These are phyloP conservation scores for Diaporthe vexans DNA, from an alignment of 2,329 filamentous ascomycete genomes.

Conservation along the genomic window DNA sequence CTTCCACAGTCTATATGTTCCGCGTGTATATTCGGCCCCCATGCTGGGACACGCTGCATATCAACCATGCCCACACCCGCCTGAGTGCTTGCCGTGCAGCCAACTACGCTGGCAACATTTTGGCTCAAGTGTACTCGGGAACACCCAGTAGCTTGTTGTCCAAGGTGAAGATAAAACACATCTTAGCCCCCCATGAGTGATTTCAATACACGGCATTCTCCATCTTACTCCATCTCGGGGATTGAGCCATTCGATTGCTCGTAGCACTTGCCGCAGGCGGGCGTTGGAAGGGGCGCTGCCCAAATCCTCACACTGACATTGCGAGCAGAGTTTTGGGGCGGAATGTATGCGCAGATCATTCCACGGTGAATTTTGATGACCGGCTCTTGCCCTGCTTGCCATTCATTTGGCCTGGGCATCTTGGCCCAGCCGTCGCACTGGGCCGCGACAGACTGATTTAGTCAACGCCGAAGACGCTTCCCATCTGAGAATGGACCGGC, in stretches of 20 bases:
- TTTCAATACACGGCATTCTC: not conserved
- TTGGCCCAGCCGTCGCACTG: not conserved
- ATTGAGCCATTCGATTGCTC: not conserved
- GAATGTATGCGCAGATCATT: not conserved
- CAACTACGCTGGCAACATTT: no score
- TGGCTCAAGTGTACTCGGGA: not conserved
- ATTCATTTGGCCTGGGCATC: not conserved
- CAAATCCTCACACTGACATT: not conserved
- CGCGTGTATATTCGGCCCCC: not conserved
- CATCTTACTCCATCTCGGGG: not conserved
- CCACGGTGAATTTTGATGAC: not conserved
- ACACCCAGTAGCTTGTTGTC: not conserved
- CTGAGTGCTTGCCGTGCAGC: not conserved
- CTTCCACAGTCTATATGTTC: not conserved
- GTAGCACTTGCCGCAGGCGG: not conserved
- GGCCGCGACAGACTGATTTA: not conserved
- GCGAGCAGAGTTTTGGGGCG: no score
- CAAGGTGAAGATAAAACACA: no score
- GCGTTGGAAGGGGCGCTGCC: no score
- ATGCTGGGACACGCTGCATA: no score
- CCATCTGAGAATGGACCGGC: not conserved
- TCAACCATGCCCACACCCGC: not conserved
- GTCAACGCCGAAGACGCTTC: no score
- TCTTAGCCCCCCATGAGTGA: not conserved
- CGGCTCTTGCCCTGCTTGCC: not conserved